A percentile compares a stretch with the other conserved stretches of the same genome.
phyloP scores from a whole-genome alignment of 225 moss, liverwort and hornwort species.

The Anthoceros angustus region DNA sequence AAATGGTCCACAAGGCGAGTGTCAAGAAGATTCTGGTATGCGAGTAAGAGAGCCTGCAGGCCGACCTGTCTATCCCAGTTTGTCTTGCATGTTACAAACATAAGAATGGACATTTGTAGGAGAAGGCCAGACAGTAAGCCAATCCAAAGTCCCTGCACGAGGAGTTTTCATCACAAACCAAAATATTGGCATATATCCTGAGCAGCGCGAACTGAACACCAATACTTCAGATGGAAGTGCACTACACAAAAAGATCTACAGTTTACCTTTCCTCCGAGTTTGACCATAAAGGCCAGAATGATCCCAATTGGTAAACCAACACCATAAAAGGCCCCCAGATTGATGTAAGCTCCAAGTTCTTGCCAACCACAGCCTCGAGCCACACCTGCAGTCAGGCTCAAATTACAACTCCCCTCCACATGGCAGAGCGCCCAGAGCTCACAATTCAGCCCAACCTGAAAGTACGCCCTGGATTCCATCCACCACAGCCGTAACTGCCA shows the following conservation, averaged over 20 bases:
- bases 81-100: not conserved
- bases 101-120: not conserved
- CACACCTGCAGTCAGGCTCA: not conserved
- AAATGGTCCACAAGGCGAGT: too few relatives aligned
- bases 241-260: not conserved
- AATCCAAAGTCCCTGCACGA: not conserved
- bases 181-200: not conserved
- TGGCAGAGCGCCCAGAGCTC: not conserved
- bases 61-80: not conserved
- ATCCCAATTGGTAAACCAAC: not conserved
- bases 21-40: too few relatives aligned
- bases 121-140: not conserved
- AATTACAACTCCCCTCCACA: not conserved
- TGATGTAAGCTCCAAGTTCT: not conserved
- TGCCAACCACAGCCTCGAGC: not conserved
- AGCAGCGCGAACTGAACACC: not conserved
- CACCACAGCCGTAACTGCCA: conserved; percentile 26
- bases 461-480: conserved; percentile 25
- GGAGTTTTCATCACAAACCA: too few relatives aligned
- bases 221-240: not conserved
- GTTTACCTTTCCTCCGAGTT: not conserved
- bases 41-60: too few relatives aligned
- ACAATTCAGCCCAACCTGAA: conserved; percentile 22
- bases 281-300: not conserved
- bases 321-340: conserved; percentile 2